Evolutionary conservation across 2,329 filamentous ascomycete genomes (phyloP).

Genomic region (Cadophora gregata): DNA sequence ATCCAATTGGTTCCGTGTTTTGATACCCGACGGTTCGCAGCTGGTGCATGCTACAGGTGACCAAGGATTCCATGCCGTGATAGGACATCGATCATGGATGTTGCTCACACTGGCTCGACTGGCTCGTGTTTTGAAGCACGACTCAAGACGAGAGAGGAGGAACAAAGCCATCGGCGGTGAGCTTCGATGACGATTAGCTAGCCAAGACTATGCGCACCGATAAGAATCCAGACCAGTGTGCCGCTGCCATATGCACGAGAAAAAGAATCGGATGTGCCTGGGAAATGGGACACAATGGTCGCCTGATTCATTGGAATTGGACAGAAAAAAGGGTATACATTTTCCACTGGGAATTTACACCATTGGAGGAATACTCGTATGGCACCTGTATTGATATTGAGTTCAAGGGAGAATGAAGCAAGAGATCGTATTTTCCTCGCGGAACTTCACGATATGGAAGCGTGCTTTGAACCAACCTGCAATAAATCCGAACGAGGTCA

Average conservation of each 20-base stretch:
- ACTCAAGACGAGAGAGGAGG: slow-evolving; percentile 15
- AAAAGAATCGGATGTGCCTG: not conserved
- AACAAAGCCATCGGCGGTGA: slow-evolving; percentile 19
- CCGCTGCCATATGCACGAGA: not conserved
- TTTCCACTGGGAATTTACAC: too few species aligned
- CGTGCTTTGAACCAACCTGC: not conserved
- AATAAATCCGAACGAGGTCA: slow-evolving; percentile 1
- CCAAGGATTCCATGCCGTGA: slow-evolving; percentile 19
- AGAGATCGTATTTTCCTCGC: not conserved
- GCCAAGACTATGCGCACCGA: slow-evolving; percentile 15
- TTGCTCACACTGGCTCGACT: not conserved
- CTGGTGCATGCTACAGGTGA: slow-evolving; percentile 11
- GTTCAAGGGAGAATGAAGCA: not conserved
- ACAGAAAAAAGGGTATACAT: not conserved
- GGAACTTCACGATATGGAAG: not conserved
- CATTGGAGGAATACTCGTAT: not conserved
- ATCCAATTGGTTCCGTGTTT: slow-evolving; percentile 11
- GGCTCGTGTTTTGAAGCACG: slow-evolving; percentile 19
- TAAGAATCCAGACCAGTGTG: slow-evolving; percentile 17
- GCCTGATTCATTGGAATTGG: not conserved
- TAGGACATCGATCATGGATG: slow-evolving; percentile 16
- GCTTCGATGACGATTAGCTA: slow-evolving; percentile 23
- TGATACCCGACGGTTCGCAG: slow-evolving; percentile 1
- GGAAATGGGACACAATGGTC: not conserved
- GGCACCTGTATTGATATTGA: not conserved